A percentile compares a stretch with the other conserved stretches of the same genome.
phyloP scores from a whole-genome alignment of 2,329 filamentous ascomycete species.

The Aspergillus sp. region DNA sequence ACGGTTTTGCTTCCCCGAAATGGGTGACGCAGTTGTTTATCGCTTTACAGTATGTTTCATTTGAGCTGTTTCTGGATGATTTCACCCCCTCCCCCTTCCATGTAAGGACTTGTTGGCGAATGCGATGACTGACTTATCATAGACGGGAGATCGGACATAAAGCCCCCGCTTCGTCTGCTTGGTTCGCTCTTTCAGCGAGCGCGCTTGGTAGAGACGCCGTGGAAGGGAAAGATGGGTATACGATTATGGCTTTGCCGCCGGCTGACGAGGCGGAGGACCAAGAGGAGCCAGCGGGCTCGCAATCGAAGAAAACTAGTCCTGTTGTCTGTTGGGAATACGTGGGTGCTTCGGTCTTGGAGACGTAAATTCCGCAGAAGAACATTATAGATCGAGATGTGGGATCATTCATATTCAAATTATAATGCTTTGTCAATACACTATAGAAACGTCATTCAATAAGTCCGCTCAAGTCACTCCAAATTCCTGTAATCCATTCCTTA shows the following conservation, averaged over 20 bases:
- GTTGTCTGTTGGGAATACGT: conserved; percentile 43
- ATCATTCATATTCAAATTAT: neutral
- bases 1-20: conserved; percentile 38
- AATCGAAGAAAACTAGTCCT: conserved; percentile 9
- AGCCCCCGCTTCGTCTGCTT: conserved; percentile 15
- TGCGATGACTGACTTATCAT: conserved; percentile 12
- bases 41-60: conserved; percentile 34
- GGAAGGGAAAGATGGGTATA: conserved; percentile 42
- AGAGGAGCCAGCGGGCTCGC: neutral
- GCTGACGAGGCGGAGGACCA: neutral
- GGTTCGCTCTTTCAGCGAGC: conserved; percentile 37
- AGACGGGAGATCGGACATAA: conserved; percentile 20
- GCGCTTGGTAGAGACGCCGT: conserved; percentile 37
- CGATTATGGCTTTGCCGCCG: conserved; percentile 26
- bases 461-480: neutral
- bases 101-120: neutral
- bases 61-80: neutral
- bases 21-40: conserved; percentile 43
- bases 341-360: conserved; percentile 24
- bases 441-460: neutral
- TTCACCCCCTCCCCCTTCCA: neutral
- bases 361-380: neutral
- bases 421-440: neutral
- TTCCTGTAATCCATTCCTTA: neutral
- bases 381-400: neutral